Conservation (phyloP, 371 early-diverging fungal species). For the Mortierella sp. region DNA sequence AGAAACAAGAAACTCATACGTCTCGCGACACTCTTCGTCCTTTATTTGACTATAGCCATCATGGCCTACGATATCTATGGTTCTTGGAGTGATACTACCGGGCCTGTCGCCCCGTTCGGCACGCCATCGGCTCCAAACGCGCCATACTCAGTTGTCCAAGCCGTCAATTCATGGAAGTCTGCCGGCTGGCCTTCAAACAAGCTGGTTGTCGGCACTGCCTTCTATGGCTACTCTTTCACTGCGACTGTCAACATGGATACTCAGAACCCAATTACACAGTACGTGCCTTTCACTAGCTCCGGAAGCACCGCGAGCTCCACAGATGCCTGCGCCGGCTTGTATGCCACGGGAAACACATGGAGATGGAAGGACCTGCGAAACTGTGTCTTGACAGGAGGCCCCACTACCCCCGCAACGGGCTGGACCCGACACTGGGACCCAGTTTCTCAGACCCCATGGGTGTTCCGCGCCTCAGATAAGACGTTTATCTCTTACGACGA, state of each 20-base stretch:
- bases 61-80: slow-evolving; percentile 69
- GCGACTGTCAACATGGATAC: slow-evolving; percentile 64
- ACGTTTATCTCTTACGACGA: slow-evolving; percentile 77
- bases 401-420: slow-evolving; percentile 59
- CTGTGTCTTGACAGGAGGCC: slow-evolving; percentile 60
- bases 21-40: background rate
- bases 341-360: slow-evolving; percentile 51
- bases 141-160: slow-evolving; percentile 64
- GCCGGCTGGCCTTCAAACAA: slow-evolving; percentile 75
- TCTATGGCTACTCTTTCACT: slow-evolving; percentile 75
- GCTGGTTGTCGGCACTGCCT: slow-evolving; percentile 75
- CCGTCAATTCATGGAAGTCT: slow-evolving; percentile 68
- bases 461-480: slow-evolving; percentile 68
- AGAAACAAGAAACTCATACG: background rate
- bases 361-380: slow-evolving; percentile 74
- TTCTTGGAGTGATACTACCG: slow-evolving; percentile 72
- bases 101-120: slow-evolving; percentile 75
- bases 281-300: slow-evolving; percentile 40
- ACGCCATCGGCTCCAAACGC: slow-evolving; percentile 60
- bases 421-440: slow-evolving; percentile 75
- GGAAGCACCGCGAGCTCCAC: slow-evolving; percentile 6
- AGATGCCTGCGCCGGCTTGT: background rate
- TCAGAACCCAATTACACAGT: slow-evolving; percentile 50
- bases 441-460: slow-evolving; percentile 76
- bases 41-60: slow-evolving; percentile 17